Conservation (phyloP, 225 moss, liverwort and hornwort genomes). For the Marchantia polymorpha region DNA sequence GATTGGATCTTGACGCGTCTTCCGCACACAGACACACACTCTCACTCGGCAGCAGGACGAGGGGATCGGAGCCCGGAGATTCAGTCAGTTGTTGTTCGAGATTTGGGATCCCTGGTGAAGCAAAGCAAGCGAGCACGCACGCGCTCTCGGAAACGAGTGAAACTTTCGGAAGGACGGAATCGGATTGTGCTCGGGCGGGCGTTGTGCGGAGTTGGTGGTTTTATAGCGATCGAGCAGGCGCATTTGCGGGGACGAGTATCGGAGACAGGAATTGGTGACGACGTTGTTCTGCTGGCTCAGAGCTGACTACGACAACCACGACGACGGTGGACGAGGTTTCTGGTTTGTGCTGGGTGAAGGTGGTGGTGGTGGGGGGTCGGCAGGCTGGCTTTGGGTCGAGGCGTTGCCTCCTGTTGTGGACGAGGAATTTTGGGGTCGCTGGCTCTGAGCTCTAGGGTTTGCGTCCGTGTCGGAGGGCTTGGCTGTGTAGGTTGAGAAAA, state of each 20-base stretch:
- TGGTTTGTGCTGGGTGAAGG: not conserved
- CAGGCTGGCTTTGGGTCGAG: too few species aligned
- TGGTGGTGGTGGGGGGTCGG: not conserved
- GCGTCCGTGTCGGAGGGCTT: not conserved
- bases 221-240: not conserved
- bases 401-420: not conserved
- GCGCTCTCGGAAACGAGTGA: not conserved
- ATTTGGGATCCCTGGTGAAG: not conserved
- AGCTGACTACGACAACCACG: not conserved
- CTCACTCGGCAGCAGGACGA: not conserved
- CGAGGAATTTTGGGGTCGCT: not conserved
- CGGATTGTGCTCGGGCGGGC: not conserved
- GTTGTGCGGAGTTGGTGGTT: not conserved
- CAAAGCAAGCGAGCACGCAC: too few species aligned
- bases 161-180: not conserved
- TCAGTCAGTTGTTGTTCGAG: not conserved
- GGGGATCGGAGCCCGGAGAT: not conserved
- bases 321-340: not conserved
- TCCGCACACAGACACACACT: too few species aligned
- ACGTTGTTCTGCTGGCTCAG: not conserved
- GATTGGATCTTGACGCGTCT: slow-evolving; percentile 25
- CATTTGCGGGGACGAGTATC: not conserved
- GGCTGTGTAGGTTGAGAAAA: not conserved
- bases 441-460: not conserved
- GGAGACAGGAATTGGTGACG: not conserved